Base-by-base conservation (phyloP, 225 moss, liverwort and hornwort genomes). In the Pseudisothecium myosuroides region DNA sequence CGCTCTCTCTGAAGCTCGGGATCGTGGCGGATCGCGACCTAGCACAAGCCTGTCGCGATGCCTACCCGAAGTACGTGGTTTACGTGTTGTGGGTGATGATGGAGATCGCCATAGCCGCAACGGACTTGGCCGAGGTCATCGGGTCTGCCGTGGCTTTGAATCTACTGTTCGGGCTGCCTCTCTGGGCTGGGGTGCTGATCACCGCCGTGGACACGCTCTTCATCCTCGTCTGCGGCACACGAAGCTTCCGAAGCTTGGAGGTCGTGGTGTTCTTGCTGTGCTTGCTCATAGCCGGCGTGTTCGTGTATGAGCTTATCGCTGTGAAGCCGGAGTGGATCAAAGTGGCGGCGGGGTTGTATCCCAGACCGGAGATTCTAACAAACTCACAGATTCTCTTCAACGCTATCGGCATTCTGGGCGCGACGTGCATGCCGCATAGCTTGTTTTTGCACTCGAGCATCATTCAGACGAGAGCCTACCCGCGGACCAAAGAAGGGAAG, bases 371-470 rank as follows among this genome's bases (percentile, higher is more conserved):
- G 59, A 96, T 97, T 84, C 76, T 97, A 82, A 93, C 93, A 5
- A 88, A 97, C 85, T 14, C 92, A 8, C 11, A 79, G 5, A 90
- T 96, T 65, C 86, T 98, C 34, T 98, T 95, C 83, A 95, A 94
- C 59, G 98, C 95, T 49, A 97, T 98, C 49, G 94, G 97, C 61
- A 97, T 98, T 39, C 75, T 98, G 55, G 98, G 98, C 43, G 98
- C 98, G 24, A 98, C 97, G 4, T 94, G 94, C 86, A 98, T 98
- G 98, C 98, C 98, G 10, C 98, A 98, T 88, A 96, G 96, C 93
- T 90, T 98, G 74, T 98, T 94, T 59, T 91, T 98, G 45, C 98
- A 98, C 88, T 98, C 98, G 19, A 97, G 97, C 92, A 96, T 98
- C 82, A 97, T 98, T 62, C 98, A 97, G 76, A 97, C 98, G 17